phyloP scores from a whole-genome alignment of 768 basidiomycete species.

The Multifurca ochricompacta region DNA sequence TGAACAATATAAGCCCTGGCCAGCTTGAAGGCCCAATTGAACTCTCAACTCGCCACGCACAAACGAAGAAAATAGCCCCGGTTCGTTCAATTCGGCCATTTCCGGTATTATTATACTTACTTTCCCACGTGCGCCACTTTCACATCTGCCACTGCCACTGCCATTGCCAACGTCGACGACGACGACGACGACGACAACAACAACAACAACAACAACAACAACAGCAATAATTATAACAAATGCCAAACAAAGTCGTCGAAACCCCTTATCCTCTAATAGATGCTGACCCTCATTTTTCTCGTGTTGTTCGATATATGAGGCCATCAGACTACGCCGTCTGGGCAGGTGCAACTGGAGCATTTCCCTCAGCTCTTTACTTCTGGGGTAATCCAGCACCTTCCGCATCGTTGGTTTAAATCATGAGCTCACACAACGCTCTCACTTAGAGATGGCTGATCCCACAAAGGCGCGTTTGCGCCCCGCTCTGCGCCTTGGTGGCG shows the following conservation, averaged over 20 bases:
- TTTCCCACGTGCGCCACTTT: slow-evolving; percentile 13
- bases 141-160: not conserved
- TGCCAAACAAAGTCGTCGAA: slow-evolving; percentile 47
- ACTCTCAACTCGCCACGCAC: not conserved
- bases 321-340: slow-evolving; percentile 81
- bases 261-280: slow-evolving; percentile 90
- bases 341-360: slow-evolving; percentile 72
- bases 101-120: slow-evolving; percentile 4
- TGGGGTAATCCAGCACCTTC: slow-evolving; percentile 50
- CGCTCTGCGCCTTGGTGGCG: slow-evolving; percentile 48
- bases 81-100: slow-evolving; percentile 2
- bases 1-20: not conserved
- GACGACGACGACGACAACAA: not conserved
- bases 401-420: slow-evolving; percentile 1
- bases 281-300: slow-evolving; percentile 78
- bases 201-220: not conserved
- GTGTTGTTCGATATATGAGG: slow-evolving; percentile 87
- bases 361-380: slow-evolving; percentile 71
- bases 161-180: not conserved
- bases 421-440: slow-evolving; percentile 23
- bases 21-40: not conserved
- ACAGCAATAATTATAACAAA: too few relatives aligned
- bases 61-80: not conserved
- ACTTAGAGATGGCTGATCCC: slow-evolving; percentile 41
- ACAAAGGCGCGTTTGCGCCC: slow-evolving; percentile 33